phyloP scores from a whole-genome alignment of 1,284 basidiomycete genomes.

The Wallemia hederae region DNA sequence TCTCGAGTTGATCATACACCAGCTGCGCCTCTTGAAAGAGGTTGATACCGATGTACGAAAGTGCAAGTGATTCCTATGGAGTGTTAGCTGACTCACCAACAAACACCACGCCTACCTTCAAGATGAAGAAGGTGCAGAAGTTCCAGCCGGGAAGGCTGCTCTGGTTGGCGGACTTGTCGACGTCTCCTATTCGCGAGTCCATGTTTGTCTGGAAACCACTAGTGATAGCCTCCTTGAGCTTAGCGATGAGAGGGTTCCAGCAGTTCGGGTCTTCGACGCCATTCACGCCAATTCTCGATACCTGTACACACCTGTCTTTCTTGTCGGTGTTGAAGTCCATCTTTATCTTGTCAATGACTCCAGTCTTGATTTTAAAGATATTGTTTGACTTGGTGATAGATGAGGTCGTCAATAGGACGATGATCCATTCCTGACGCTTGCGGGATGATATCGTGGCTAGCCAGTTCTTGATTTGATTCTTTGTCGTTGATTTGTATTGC shows the following conservation, averaged over 20 bases:
- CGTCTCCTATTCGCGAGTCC: constrained; percentile 52
- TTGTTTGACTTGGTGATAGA: constrained; percentile 37
- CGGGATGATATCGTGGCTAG: constrained; percentile 32
- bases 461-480: constrained; percentile 77
- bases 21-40: constrained; percentile 64
- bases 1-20: constrained; percentile 76
- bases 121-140: constrained; percentile 78
- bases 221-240: constrained; percentile 64
- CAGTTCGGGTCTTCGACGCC: constrained; percentile 42
- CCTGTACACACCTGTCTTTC: constrained; percentile 49
- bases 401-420: constrained; percentile 26
- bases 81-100: constrained; percentile 3
- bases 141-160: constrained; percentile 79
- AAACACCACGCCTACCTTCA: constrained; percentile 41
- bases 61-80: constrained; percentile 61
- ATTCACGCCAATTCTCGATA: constrained; percentile 20
- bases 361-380: constrained; percentile 50
- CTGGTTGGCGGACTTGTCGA: constrained; percentile 56
- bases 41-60: constrained; percentile 67
- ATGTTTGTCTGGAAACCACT: constrained; percentile 53
- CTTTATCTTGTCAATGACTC: constrained; percentile 64
- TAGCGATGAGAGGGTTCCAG: constrained; percentile 67
- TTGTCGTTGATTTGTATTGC: constrained; percentile 40
- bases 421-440: constrained; percentile 64
- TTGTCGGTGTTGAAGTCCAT: constrained; percentile 78